Evolutionary conservation across 140 eudicot genomes (phyloP).

Genomic region (Flaveria floridana): DNA sequence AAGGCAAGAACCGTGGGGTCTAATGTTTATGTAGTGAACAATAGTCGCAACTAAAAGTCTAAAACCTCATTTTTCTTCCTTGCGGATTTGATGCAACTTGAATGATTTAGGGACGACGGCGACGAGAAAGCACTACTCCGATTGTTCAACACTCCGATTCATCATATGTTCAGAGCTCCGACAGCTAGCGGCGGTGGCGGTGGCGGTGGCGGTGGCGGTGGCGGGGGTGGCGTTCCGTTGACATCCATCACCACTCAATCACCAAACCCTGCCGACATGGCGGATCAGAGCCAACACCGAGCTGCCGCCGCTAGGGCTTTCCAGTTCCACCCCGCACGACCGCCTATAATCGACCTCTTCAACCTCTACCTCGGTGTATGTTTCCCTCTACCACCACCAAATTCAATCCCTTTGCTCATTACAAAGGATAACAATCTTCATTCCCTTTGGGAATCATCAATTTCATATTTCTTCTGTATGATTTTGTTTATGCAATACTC

Average conservation of each 20-base stretch:
- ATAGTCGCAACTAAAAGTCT: slow-evolving; percentile 9
- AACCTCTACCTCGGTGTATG: slow-evolving; percentile 72
- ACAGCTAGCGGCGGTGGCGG: slow-evolving; percentile 25
- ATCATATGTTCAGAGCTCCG: slow-evolving; percentile 41
- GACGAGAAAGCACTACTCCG: slow-evolving; percentile 18
- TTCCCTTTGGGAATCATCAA: not conserved
- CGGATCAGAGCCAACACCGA: slow-evolving; percentile 51
- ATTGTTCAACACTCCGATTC: slow-evolving; percentile 17
- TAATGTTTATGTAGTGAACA: no score
- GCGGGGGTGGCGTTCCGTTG: slow-evolving; percentile 39
- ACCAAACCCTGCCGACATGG: slow-evolving; percentile 34
- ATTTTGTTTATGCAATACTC: not conserved
- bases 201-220: slow-evolving; percentile 14
- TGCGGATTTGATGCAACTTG: not conserved
- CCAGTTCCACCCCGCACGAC: slow-evolving; percentile 76
- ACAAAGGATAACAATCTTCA: slow-evolving; percentile 7
- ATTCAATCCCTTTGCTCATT: not conserved
- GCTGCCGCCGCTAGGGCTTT: slow-evolving; percentile 51
- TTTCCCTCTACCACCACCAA: not conserved
- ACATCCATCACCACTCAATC: slow-evolving; percentile 40
- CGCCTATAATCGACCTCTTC: slow-evolving; percentile 71
- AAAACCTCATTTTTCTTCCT: slow-evolving; percentile 19
- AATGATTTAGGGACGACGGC: slow-evolving; percentile 24
- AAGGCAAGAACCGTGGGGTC: slow-evolving; percentile 9
- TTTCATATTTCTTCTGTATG: not conserved